These are phyloP conservation scores for Phylloporus arenicola DNA, from an alignment of 768 basidiomycete species.

Conservation along the genomic window DNA sequence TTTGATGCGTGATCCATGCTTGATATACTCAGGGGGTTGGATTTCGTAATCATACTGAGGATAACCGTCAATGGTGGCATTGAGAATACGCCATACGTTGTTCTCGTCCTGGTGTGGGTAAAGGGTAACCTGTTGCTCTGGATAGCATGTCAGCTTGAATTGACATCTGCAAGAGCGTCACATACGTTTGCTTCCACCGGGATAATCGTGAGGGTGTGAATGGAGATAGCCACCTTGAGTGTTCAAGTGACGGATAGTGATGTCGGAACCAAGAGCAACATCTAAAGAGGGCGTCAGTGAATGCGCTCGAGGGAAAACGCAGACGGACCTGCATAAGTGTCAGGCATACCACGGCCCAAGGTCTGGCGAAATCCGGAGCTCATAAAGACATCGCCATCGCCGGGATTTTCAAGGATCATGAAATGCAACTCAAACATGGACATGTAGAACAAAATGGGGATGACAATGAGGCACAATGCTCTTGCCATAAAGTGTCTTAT, in stretches of 20 bases:
- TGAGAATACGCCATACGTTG: constrained; percentile 85
- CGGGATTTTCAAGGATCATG: constrained; percentile 77
- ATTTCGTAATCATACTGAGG: constrained; percentile 46
- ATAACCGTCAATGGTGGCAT: constrained; percentile 51
- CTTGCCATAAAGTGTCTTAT: constrained; percentile 83
- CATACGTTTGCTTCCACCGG: constrained; percentile 84
- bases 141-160: not conserved
- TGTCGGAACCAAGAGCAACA: constrained; percentile 74
- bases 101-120: constrained; percentile 98
- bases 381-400: constrained; percentile 99
- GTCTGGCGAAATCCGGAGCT: constrained; percentile 98
- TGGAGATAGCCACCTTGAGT: constrained; percentile 99
- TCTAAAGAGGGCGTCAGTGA: constrained; percentile 41
- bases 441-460: constrained; percentile 92
- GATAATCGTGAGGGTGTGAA: constrained; percentile 88
- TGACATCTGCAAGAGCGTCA: constrained; percentile 2
- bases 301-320: not conserved
- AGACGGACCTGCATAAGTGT: constrained; percentile 82
- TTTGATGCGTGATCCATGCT: constrained; percentile 65
- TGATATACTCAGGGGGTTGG: constrained; percentile 58
- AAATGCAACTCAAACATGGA: constrained; percentile 96
- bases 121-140: constrained; percentile 98
- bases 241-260: constrained; percentile 86
- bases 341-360: constrained; percentile 79
- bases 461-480: constrained; percentile 79